Base-by-base conservation (phyloP, 208 protist species). In the Trichomonas gallinae region DNA sequence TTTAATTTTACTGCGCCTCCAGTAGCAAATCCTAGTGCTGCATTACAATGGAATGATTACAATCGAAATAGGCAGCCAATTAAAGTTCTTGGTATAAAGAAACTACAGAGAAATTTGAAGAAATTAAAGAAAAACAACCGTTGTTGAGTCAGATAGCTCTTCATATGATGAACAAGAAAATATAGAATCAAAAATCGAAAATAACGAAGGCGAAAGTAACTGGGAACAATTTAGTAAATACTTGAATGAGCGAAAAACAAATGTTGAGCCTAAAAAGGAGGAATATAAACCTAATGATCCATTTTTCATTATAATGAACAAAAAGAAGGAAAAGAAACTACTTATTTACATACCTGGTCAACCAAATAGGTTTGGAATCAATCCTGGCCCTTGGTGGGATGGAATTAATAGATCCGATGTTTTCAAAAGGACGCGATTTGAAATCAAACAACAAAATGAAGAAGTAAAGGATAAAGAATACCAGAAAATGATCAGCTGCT, bases 401-500 rank as follows among this genome's bases (percentile, higher is more conserved):
- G 87, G 87, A 93, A 93, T 93, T 51, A 42, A 93, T 51, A 26
- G 87, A 93, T 93, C 87, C 8, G 51, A 93, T 51, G 87, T 40
- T 21, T 93, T 36, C 31, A 44, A 93, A 38, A 93, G 31, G 31
- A 93, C 8, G 38, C 6, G 87, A 48, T 93, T 93, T 21, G 26
- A 93, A 44, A 34, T 8, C 8, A 38, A 48, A 15, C 42, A 93
- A 42, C 44, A 93, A 36, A 21, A 8, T 40, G 26, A 93, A 51
- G 40, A 0, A 0, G 17, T 38, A 38, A 93, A 93, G n/a, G 1
- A 23, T 17, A 48, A 51, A 51, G 21, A 51, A 2, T 51, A 51
- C n/a, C n/a, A n/a, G n/a, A n/a, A n/a, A n/a, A n/a, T n/a, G n/a
- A n/a, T n/a, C n/a, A n/a, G n/a, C n/a, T n/a, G n/a, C n/a, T n/a